Conservation (phyloP, 2,329 filamentous ascomycete species). For the Huntiella savannae region DNA sequence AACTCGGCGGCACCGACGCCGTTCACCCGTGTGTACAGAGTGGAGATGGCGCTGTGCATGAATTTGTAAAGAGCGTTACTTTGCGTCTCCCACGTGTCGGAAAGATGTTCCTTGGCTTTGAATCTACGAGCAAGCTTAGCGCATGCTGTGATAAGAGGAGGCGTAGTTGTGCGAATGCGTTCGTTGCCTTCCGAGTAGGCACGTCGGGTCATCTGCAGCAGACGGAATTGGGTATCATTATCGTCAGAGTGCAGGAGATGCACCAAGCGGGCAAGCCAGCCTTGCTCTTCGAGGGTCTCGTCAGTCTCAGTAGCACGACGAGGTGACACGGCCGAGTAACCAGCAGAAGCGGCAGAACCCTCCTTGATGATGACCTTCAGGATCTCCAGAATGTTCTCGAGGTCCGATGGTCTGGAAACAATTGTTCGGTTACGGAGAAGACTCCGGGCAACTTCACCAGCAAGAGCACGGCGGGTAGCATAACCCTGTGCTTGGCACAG, state of each 20-base stretch:
- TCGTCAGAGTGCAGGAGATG: constrained; percentile 68
- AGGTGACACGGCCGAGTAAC: constrained; percentile 66
- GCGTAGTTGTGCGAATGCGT: constrained; percentile 86
- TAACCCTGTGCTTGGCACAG: constrained; percentile 85
- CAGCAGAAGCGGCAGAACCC: constrained; percentile 63
- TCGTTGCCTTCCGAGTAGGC: constrained; percentile 85
- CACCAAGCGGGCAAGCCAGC: constrained; percentile 82
- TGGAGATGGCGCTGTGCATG: constrained; percentile 72
- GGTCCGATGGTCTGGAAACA: constrained; percentile 57
- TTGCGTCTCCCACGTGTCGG: constrained; percentile 44
- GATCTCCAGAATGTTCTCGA: constrained; percentile 77
- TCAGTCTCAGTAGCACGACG: constrained; percentile 69
- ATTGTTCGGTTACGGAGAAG: constrained; percentile 67
- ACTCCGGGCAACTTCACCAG: constrained; percentile 66
- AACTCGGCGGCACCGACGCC: constrained; percentile 64
- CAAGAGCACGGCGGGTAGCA: constrained; percentile 74
- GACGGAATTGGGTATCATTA: constrained; percentile 86
- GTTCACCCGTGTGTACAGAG: constrained; percentile 71
- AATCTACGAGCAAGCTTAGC: constrained; percentile 77
- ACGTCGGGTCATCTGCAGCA: constrained; percentile 73
- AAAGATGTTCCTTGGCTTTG: constrained; percentile 75
- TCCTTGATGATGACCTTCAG: constrained; percentile 86
- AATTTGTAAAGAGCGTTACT: constrained; percentile 80
- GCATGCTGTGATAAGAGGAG: constrained; percentile 73
- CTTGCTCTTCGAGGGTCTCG: constrained; percentile 94